These are phyloP conservation scores for Dioscorea cayenensis DNA, from an alignment of 116 monocot genomes.

Conservation along the genomic window DNA sequence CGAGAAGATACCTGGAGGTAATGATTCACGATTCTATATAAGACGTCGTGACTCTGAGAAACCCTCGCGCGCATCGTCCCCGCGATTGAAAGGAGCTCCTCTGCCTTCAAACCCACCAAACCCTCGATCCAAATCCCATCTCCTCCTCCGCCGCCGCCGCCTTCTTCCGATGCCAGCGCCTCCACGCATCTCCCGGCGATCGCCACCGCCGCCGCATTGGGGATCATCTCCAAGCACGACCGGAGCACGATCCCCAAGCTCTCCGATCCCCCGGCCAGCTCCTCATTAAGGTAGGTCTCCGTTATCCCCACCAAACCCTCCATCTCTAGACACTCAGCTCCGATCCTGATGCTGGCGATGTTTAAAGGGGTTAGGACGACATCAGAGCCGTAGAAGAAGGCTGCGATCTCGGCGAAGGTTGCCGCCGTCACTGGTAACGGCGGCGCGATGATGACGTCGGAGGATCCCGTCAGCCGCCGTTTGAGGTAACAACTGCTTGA, in stretches of 20 bases:
- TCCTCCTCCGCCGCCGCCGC: slow-evolving; percentile 2
- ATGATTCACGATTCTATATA: slow-evolving; percentile 55
- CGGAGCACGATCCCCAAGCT: slow-evolving; percentile 44
- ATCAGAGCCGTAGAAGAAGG: slow-evolving; percentile 57
- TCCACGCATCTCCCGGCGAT: slow-evolving; percentile 65
- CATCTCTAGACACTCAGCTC: slow-evolving; percentile 73
- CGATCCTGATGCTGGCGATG: slow-evolving; percentile 40
- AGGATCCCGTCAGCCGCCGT: slow-evolving; percentile 32
- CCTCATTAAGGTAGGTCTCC: slow-evolving; percentile 62
- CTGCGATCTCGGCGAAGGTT: slow-evolving; percentile 40
- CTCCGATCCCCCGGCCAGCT: slow-evolving; percentile 38
- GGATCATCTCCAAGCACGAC: slow-evolving; percentile 34
- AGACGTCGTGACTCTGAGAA: slow-evolving; percentile 48
- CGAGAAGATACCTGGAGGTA: slow-evolving; percentile 48
- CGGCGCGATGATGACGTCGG: slow-evolving; percentile 33
- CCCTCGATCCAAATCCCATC: slow-evolving; percentile 44
- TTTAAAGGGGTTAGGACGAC: slow-evolving; percentile 50
- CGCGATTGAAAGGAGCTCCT: slow-evolving; percentile 37
- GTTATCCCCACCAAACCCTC: slow-evolving; percentile 25
- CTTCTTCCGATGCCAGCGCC: slow-evolving; percentile 27
- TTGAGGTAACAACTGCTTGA: slow-evolving; percentile 55
- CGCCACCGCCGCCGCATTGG: slow-evolving; percentile 25
- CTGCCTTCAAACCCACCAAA: slow-evolving; percentile 18
- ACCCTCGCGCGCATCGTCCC: slow-evolving; percentile 48
- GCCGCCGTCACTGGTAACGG: slow-evolving; percentile 45